Conservation (phyloP, 2,329 filamentous ascomycete species). For the Xylaria sp. region DNA sequence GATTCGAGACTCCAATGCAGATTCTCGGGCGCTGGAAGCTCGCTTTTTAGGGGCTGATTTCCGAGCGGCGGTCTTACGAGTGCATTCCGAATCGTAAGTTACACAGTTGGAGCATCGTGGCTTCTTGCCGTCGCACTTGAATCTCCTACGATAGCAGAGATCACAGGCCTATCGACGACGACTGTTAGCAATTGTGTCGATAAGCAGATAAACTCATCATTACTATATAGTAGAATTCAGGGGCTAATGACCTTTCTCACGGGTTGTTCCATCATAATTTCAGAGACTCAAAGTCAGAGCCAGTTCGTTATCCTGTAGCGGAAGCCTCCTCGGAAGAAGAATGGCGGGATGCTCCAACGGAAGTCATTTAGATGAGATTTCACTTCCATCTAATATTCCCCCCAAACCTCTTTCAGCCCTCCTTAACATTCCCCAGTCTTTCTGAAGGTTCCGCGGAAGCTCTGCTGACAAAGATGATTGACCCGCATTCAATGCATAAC, state of each 20-base stretch:
- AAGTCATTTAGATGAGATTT: neutral
- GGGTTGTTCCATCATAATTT: conserved; percentile 1
- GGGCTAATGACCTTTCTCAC: conserved; percentile 20
- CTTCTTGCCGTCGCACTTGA: conserved; percentile 41
- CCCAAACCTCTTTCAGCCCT: neutral
- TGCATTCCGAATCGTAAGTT: conserved; percentile 38
- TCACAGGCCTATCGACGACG: conserved; percentile 36
- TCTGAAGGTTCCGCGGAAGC: conserved; percentile 28
- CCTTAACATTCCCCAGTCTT: conserved; percentile 1
- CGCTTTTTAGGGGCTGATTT: conserved; percentile 32
- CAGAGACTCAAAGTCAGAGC: too few relatives aligned
- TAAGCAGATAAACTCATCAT: neutral
- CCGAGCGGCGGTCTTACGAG: conserved; percentile 35
- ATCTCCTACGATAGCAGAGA: conserved; percentile 41
- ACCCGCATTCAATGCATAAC: neutral
- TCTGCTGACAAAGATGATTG: conserved; percentile 30
- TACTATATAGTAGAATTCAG: neutral
- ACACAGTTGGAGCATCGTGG: conserved; percentile 40
- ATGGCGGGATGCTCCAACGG: conserved; percentile 1
- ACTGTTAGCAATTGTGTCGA: conserved; percentile 2
- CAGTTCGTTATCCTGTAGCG: neutral
- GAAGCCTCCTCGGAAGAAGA: conserved; percentile 9
- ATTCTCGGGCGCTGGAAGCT: conserved; percentile 17
- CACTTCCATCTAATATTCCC: neutral
- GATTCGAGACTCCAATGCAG: conserved; percentile 34